Evolutionary conservation across 2,329 filamentous ascomycete species (phyloP), one percentile per base, ranked within the genome.

Genomic region (Xylaria sp.): DNA sequence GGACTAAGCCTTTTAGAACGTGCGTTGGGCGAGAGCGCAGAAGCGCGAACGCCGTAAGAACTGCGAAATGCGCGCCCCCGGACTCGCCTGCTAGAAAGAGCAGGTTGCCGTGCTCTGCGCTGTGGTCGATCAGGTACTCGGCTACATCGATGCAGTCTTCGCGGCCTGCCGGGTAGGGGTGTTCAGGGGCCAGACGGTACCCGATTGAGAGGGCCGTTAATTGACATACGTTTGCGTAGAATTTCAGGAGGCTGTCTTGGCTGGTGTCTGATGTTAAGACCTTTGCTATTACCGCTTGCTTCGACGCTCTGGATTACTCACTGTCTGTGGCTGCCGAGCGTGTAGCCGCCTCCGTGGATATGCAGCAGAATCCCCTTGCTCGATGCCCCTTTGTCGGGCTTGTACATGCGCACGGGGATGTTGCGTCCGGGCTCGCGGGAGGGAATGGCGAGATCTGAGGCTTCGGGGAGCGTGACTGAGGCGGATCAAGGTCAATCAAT

Each of bases 151-250:
- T 83, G 77, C 86, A 88, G 75, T 90, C 88, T 62, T 90, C 81
- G 3, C 83, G 82, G 0, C 82, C 84, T 0, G 81, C 82, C 0
- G 89, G 88, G 75, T 84, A 89, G 0, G 87, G 86, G 34, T 89
- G 68, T 74, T 90, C 88, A 0, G 89, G 89, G 0, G 88, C 87
- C 20, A 88, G 82, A 34, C 88, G 82, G 75, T 90, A 90, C 0
- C 87, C 88, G 7, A 89, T 82, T 0, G 84, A 87, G 13, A 90
- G 76, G 18, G 86, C 83, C 0, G 84, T 83, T 2, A 88, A 67
- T 46, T 84, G 79, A 56, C 80, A 83, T 34, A 79, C 76, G 70
- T 88, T 82, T 56, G 87, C 86, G 76, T 86, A 83, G 70, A 80
- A 80, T 63, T 85, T 81, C 12, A 89, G 79, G 41, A 83, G 80